Base-by-base conservation (phyloP, 495 filamentous ascomycete genomes). In the Trichoderma gamsii region DNA sequence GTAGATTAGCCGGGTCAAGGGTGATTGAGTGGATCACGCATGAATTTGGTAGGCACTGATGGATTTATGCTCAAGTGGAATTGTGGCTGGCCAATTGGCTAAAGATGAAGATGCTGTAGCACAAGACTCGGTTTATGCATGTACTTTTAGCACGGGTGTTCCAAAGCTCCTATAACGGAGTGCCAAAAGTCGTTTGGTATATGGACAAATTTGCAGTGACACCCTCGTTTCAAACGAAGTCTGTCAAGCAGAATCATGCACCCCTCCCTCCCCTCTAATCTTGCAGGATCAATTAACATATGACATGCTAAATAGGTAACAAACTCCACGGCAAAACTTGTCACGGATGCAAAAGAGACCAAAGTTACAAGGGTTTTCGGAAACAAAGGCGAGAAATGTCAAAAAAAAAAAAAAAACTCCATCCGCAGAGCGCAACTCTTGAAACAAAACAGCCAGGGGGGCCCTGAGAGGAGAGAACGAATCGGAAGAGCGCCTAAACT, bases 371-470 rank as follows among this genome's bases (percentile, higher is more conserved):
- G 49, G 49, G 49, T 18, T 21, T 52, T 52, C 16, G 49, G 49
- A 52, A 23, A 52, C 23, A 61, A 61, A 21, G 3, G 23, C 8
- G 1, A 21, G 56, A 61, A 29, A 61, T 29, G 29, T 29, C 29
- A 29, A 29, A n/a, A 6, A n/a, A n/a, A n/a, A n/a, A n/a, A n/a
- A n/a, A n/a, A n/a, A 61, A 16, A 32, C 56, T 38, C 35, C 35
- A 38, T 38, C 35, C 35, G 35, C 29, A 38, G 25, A n/a, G n/a
- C 16, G 5, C 29, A 29, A 4, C 29, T 3, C 52, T 61, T 61
- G 56, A 61, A 32, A 61, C 56, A 61, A 61, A 61, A 61, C 12
- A 7, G 23, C 23, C 56, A 61, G 56, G 56, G 56, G 56, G 56
- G 15, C 35, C 35, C 4, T 38, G 35, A n/a, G n/a, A 56, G 27